Conservation (phyloP, 2,329 filamentous ascomycete species). For the Fusarium transvaalense region DNA sequence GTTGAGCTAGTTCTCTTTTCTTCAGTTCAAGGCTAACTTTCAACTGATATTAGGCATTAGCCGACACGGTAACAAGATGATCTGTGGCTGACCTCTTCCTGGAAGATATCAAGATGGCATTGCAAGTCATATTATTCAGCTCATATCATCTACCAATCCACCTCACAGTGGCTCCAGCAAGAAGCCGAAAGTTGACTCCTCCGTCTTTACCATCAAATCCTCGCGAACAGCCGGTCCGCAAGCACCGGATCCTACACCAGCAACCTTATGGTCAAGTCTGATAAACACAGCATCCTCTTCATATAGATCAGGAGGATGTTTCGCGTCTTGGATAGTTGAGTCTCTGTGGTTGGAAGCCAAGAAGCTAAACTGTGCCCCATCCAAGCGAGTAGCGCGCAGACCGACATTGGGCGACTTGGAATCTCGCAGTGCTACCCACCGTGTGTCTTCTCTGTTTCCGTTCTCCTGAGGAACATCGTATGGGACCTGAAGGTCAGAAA, state of each 20-base stretch:
- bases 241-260: slow-evolving; percentile 63
- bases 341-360: slow-evolving; percentile 66
- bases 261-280: slow-evolving; percentile 60
- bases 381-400: slow-evolving; percentile 40
- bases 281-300: slow-evolving; percentile 61
- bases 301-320: slow-evolving; percentile 73
- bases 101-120: too few relatives aligned
- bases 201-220: slow-evolving; percentile 58
- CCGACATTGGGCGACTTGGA: slow-evolving; percentile 28
- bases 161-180: slow-evolving; percentile 51
- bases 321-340: slow-evolving; percentile 66
- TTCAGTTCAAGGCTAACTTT: too few relatives aligned
- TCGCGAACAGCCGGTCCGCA: slow-evolving; percentile 63
- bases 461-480: slow-evolving; percentile 79
- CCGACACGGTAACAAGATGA: too few relatives aligned
- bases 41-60: too few relatives aligned
- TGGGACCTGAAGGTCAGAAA: slow-evolving; percentile 65
- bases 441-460: slow-evolving; percentile 71
- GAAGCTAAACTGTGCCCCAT: slow-evolving; percentile 61
- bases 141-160: neutral
- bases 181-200: slow-evolving; percentile 59
- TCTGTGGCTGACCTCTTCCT: too few relatives aligned
- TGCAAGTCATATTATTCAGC: neutral
- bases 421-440: slow-evolving; percentile 63
- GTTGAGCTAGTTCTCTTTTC: too few relatives aligned